Conservation (phyloP, 2,329 filamentous ascomycete genomes). For the Mariannaea sp. region DNA sequence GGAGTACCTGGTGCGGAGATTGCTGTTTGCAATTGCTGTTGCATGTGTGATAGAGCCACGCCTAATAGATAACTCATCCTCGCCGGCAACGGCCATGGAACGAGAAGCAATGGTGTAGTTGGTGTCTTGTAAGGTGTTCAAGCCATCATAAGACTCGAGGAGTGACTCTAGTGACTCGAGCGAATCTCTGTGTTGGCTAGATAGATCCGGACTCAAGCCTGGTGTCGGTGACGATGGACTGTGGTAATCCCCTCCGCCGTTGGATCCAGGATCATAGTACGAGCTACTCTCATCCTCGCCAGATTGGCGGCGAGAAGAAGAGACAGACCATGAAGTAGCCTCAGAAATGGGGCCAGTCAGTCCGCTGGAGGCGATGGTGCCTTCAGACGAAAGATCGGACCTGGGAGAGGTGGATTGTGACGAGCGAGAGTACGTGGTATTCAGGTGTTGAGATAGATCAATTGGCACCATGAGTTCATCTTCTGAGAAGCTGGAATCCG, state of each 20-base stretch:
- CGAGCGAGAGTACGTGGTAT: conserved; percentile 27
- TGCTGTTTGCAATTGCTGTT: background rate
- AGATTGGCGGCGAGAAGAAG: conserved; percentile 12
- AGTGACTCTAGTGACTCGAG: too few species aligned
- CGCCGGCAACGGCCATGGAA: background rate
- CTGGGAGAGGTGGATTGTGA: conserved; percentile 18
- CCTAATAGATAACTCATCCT: background rate
- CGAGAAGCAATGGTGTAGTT: background rate
- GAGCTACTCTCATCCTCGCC: conserved; percentile 19
- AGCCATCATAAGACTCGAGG: background rate
- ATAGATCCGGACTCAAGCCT: conserved; percentile 10
- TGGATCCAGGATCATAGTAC: conserved; percentile 28
- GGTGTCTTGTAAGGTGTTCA: background rate
- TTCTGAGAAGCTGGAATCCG: conserved; percentile 52
- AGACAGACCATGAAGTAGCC: background rate
- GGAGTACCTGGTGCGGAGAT: background rate
- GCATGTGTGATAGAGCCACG: background rate
- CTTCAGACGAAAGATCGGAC: conserved; percentile 20
- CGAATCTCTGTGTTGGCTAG: too few species aligned
- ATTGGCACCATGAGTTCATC: conserved; percentile 51
- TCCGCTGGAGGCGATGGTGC: conserved; percentile 6
- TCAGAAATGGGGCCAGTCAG: conserved; percentile 9
- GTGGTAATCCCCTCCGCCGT: conserved; percentile 12
- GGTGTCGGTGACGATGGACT: conserved; percentile 17
- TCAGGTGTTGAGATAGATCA: conserved; percentile 28